Conservation (phyloP, 2,329 filamentous ascomycete species). For the Sporothrix brunneoviolacea region DNA sequence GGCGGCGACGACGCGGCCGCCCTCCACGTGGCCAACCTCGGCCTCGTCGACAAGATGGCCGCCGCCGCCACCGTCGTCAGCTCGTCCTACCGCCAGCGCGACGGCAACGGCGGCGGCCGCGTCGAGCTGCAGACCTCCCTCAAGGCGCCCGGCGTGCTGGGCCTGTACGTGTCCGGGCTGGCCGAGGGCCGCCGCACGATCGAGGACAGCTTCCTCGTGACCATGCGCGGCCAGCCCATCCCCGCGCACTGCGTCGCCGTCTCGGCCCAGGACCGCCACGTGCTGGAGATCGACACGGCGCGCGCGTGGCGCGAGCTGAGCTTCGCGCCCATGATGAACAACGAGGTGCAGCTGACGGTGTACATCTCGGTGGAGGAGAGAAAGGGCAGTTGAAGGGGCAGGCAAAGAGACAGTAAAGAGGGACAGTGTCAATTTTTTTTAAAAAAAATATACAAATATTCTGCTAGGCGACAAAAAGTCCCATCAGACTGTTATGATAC, state of each 20-base stretch:
- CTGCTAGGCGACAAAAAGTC: no score
- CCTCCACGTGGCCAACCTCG: conserved; percentile 64
- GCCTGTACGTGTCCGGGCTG: conserved; percentile 70
- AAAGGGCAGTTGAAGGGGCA: no score
- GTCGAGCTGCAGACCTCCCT: conserved; percentile 61
- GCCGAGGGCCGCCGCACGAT: conserved; percentile 45
- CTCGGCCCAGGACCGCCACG: conserved; percentile 42
- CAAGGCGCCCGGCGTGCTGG: conserved; percentile 72
- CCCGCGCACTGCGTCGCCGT: conserved; percentile 59
- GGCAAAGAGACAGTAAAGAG: no score
- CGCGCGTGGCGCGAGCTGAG: conserved; percentile 71
- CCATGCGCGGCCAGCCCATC: conserved; percentile 65
- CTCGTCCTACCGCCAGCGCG: conserved; percentile 42
- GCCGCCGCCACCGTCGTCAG: conserved; percentile 70
- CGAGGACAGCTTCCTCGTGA: conserved; percentile 62
- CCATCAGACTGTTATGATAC: no score
- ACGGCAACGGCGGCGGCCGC: conserved; percentile 45
- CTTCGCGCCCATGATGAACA: conserved; percentile 67
- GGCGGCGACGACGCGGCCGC: conserved; percentile 21
- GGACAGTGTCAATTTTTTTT: no score
- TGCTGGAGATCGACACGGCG: conserved; percentile 72
- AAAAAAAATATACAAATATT: no score
- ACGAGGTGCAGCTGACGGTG: conserved; percentile 67
- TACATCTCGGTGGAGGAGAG: conserved; percentile 37
- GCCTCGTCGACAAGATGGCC: conserved; percentile 82